Evolutionary conservation across 805 yeast genomes (phyloP).

Genomic region (Saccharomycopsis schoenii): DNA sequence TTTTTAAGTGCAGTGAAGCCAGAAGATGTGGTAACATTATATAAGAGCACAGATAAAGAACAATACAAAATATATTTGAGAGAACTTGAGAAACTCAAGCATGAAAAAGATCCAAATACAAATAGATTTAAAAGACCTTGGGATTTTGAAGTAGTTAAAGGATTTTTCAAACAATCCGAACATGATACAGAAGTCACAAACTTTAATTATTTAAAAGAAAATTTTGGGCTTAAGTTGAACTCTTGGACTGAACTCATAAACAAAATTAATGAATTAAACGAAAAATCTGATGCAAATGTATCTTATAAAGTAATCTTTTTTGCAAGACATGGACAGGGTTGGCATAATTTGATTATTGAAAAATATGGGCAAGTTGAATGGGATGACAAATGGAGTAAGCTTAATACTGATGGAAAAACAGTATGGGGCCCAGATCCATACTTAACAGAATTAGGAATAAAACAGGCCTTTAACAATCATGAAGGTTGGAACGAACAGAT

Average conservation of each 20-base stretch:
- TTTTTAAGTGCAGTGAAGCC: slow-evolving; percentile 10
- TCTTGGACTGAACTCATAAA: slow-evolving; percentile 29
- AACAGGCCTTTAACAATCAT: slow-evolving; percentile 45
- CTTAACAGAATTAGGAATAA: slow-evolving; percentile 44
- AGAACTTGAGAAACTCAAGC: not conserved
- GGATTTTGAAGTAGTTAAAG: slow-evolving; percentile 30
- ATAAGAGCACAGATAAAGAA: slow-evolving; percentile 9
- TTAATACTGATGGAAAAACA: slow-evolving; percentile 44
- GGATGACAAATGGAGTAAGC: slow-evolving; percentile 43
- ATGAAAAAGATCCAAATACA: slow-evolving; percentile 3
- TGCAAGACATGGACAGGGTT: slow-evolving; percentile 66
- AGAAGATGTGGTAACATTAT: slow-evolving; percentile 11
- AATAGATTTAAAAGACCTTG: slow-evolving; percentile 14
- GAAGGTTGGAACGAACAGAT: slow-evolving; percentile 32
- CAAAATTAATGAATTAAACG: slow-evolving; percentile 30
- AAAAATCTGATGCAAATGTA: slow-evolving; percentile 22
- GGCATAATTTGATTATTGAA: slow-evolving; percentile 45
- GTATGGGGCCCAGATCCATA: slow-evolving; percentile 53
- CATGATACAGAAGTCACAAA: slow-evolving; percentile 31
- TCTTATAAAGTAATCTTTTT: slow-evolving; percentile 40
- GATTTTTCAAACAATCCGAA: slow-evolving; percentile 36
- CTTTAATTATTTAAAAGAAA: slow-evolving; percentile 33
- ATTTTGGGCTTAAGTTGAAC: slow-evolving; percentile 31
- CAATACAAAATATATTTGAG: slow-evolving; percentile 1
- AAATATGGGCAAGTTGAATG: slow-evolving; percentile 50